Base-by-base conservation (phyloP, 331 rosid genomes). In the Arachis monticola region DNA sequence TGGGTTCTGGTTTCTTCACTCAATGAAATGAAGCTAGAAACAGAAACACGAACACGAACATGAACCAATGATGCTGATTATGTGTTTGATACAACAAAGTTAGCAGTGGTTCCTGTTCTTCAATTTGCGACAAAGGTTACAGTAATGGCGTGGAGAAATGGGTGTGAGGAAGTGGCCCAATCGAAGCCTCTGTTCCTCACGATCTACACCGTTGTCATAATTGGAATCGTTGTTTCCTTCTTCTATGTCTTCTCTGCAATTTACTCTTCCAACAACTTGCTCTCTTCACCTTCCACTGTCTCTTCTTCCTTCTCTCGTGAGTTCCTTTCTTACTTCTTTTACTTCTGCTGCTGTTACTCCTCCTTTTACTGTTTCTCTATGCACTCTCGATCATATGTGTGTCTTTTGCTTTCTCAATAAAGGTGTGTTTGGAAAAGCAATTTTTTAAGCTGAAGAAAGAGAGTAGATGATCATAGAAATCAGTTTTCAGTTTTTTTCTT, bases 211-310 rank as follows among this genome's bases (percentile, higher is more conserved):
- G 77, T 87, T 12, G 96, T 94, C 2, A 62, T 86, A n/a, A 76
- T 84, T 56, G 99, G 96, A 14, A 82, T 92, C 53, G 74, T 90
- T 5, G 79, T 90, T 76, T 90, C 97, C 1, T 92, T 90, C 38
- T 82, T 88, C 74, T 92, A 88, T 45, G 96, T 94, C 70, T 90
- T 94, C 81, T 87, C 92, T 42, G 90, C 97, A 71, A 81, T 94
- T 13, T 92, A 83, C 30, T 27, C 30, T 0, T 58, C 79, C 55
- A 3, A 10, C 79, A 77, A 71, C 30, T 72, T 86, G 58, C 66
- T 69, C 53, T 9, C 85, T 7, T 17, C 82, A 72, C 78, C 86
- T 77, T 56, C 83, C 14, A 85, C 87, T 90, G 81, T 84, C 40
- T 83, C 90, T 69, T 71, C 85, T 3, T 27, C 30, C 30, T 13